Conservation (phyloP, 2,329 filamentous ascomycete genomes). For the Penicillium paneum region DNA sequence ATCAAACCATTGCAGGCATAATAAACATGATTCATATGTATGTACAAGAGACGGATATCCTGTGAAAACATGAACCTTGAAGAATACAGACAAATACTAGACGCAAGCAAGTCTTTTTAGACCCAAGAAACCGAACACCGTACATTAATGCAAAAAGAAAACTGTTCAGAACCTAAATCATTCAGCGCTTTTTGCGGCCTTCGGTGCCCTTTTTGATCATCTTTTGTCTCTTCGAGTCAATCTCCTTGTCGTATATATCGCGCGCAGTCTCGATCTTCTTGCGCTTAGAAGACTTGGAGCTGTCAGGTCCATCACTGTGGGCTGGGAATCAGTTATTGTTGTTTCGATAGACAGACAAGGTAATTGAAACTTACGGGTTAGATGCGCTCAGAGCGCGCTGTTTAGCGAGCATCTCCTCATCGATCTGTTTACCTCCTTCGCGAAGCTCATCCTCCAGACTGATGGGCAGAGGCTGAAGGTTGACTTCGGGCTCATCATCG, state of each 20-base stretch:
- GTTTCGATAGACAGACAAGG: constrained; percentile 17
- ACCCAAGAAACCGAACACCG: constrained; percentile 13
- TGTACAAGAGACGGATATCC: constrained; percentile 19
- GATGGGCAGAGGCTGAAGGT: constrained; percentile 67
- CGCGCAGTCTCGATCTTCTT: constrained; percentile 62
- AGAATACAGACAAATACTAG: constrained; percentile 11
- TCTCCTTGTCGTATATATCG: constrained; percentile 47
- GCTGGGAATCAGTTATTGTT: constrained; percentile 42
- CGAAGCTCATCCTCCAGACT: constrained; percentile 77
- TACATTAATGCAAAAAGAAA: constrained; percentile 12
- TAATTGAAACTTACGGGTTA: constrained; percentile 65
- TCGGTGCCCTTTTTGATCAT: constrained; percentile 47
- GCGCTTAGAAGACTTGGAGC: constrained; percentile 69
- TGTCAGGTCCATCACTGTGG: constrained; percentile 46
- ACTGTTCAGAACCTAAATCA: constrained; percentile 5
- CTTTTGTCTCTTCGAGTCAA: constrained; percentile 44
- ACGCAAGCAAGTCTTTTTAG: constrained; percentile 5
- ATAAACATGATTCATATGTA: constrained; percentile 21
- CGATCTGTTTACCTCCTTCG: constrained; percentile 74
- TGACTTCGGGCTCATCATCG: constrained; percentile 61
- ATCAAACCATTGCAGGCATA: not conserved
- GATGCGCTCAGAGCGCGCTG: constrained; percentile 87
- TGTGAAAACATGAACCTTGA: constrained; percentile 7
- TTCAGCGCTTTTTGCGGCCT: constrained; percentile 27
- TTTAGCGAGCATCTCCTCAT: constrained; percentile 69